phyloP scores from a whole-genome alignment of 768 basidiomycete species.

The Udeniomyces megalosporus region DNA sequence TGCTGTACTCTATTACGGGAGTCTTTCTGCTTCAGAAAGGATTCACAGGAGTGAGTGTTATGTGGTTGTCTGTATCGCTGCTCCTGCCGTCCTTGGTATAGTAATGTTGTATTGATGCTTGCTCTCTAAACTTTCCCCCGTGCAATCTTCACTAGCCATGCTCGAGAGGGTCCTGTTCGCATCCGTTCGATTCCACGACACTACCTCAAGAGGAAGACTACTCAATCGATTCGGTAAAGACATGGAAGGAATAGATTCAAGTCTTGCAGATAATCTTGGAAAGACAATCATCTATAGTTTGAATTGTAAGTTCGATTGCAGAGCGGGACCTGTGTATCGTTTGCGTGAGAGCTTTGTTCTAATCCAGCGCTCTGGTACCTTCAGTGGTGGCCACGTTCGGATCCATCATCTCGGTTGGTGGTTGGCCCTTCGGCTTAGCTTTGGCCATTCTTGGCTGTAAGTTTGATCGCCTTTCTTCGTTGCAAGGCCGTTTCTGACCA shows the following conservation, averaged over 20 bases:
- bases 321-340: too few relatives aligned
- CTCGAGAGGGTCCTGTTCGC: slow-evolving; percentile 71
- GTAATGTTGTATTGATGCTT: slow-evolving; percentile 17
- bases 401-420: slow-evolving; percentile 51
- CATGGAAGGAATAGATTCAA: slow-evolving; percentile 51
- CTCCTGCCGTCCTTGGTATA: neutral
- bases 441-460: slow-evolving; percentile 37
- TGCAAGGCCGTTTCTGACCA: neutral
- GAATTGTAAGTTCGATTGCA: slow-evolving; percentile 25
- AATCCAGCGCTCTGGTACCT: too few relatives aligned
- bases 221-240: slow-evolving; percentile 44
- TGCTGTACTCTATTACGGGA: slow-evolving; percentile 54
- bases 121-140: slow-evolving; percentile 18
- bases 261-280: slow-evolving; percentile 68
- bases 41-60: slow-evolving; percentile 47
- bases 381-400: slow-evolving; percentile 47
- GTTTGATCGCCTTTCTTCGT: neutral
- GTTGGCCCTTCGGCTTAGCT: slow-evolving; percentile 52
- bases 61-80: neutral
- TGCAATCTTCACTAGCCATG: slow-evolving; percentile 31
- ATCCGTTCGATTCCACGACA: slow-evolving; percentile 83
- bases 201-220: slow-evolving; percentile 60
- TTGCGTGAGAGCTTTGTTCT: too few relatives aligned
- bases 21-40: slow-evolving; percentile 61
- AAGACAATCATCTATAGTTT: slow-evolving; percentile 45